A percentile compares a stretch with the other conserved stretches of the same genome.
These are phyloP conservation scores for Globisporangium recalcitrans DNA, from an alignment of 352 stramenopile species.

Conservation along the genomic window DNA sequence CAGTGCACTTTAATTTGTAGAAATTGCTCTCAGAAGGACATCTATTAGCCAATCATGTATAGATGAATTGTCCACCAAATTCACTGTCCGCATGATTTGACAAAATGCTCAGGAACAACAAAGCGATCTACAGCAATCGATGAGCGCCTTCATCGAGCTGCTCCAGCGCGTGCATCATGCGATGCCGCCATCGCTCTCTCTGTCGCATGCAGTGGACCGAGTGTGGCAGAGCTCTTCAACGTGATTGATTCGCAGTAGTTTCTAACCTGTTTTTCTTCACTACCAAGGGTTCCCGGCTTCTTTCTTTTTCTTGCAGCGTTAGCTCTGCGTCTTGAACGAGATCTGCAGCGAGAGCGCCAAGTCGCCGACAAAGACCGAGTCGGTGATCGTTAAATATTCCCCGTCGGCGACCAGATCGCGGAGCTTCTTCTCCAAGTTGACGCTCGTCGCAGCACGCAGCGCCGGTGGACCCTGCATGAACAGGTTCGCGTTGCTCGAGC, in stretches of 20 bases:
- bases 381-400: constrained; percentile 91
- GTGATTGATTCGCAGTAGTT: background rate
- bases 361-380: constrained; percentile 89
- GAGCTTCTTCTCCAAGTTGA: constrained; percentile 90
- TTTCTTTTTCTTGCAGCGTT: background rate
- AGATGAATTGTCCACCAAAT: no score
- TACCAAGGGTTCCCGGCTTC: background rate
- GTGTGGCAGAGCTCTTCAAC: background rate
- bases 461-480: constrained; percentile 78
- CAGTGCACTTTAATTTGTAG: no score
- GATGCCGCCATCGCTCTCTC: background rate
- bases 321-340: constrained; percentile 22
- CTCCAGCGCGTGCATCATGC: background rate
- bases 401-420: constrained; percentile 84
- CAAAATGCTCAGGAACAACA: background rate
- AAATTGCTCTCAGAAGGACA: no score
- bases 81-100: no score
- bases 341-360: constrained; percentile 70
- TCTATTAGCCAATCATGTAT: no score
- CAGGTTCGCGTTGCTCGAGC: constrained; percentile 50
- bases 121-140: no score
- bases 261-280: background rate
- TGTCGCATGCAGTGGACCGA: background rate
- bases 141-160: background rate
- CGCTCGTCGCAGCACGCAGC: constrained; percentile 86